Base-by-base conservation (phyloP, 1,284 basidiomycete species). In the Austroboletus olivaceoglutinosus region DNA sequence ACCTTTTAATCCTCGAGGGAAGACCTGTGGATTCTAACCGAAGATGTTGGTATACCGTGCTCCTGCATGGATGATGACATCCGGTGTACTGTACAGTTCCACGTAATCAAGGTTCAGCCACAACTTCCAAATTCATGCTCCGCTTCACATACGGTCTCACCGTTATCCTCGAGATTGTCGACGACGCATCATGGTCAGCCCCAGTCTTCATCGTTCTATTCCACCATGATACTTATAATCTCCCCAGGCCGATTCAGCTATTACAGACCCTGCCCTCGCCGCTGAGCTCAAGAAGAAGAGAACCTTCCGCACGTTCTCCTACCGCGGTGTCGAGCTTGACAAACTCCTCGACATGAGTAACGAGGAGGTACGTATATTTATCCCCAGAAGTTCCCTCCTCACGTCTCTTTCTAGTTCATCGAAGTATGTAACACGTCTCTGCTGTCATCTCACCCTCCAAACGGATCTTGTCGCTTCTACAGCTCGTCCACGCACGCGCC, bases 291-390 rank as follows among this genome's bases (percentile, higher is more conserved):
- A 96, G 89, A 93, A 94, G 80, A 93, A 88, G 84, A 82, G 96
- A 71, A 94, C 93, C 57, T 99, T 99, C 90, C 91, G 92, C 71
- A 98, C 96, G 70, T 99, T 98, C 82, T 91, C 91, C 43, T 99
- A 96, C 88, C 91, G 96, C 70, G 96, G 97, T 67, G 79, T 98
- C 65, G 94, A 97, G 80, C 89, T 98, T 62, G 92, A 98, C 71
- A 90, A 96, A 76, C 92, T 99, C 70, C 81, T 99, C 67, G 96
- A 99, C 76, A 75, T 99, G 80, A 84, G 77, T 77, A 98, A 96
- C 69, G 96, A 98, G 73, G 90, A 93, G 66, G 91, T 91, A 65
- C 59, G 85, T 76, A 5, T 21, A 10, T 39, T 55, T 31, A 46
- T 40, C 23, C 25, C 23, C 49, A 37, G 6, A 21, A 7, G 0